Evolutionary conservation across 768 basidiomycete genomes (phyloP), one percentile per base, ranked within the genome.

Genomic region (Calocera cornea): DNA sequence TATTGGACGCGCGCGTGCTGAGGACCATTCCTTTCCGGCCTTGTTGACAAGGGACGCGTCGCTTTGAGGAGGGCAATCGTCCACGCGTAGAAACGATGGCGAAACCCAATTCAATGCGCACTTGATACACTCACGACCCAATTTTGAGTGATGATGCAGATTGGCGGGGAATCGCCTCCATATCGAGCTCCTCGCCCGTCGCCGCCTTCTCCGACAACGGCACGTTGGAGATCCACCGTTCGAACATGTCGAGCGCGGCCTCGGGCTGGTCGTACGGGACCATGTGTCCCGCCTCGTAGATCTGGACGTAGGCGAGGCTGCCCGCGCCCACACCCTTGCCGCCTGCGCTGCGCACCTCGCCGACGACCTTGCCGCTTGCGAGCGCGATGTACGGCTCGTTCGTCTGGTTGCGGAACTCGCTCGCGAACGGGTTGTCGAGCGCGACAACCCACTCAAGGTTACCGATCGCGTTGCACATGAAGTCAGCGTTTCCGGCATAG

Each of bases 201-300:
- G 7, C 44, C 8, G 19, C 19, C 5, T 27, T 60, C 14, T 29
- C 8, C 24, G 54, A 29, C 14, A 60, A 31, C 2, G 54, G 54
- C 27, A 60, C 54, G 22, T 64, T 63, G 14, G 63, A 19, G 31
- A 80, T 66, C 79, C 79, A 81, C 31, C 74, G 69, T 11, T 72
- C 70, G 70, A 83, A 77, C 72, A 82, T 77, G 69, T 80, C 92
- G 74, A 92, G 78, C 50, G 92, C 85, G 41, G 87, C 93, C 72
- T 90, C 89, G 1, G 93, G 89, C 73, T 95, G 92, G 76, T 97
- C 92, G 73, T 82, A 87, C 2, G 93, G 92, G 8, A 91, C 91
- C 92, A 93, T 89, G 74, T 92, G 90, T 38, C 90, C 94, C 33
- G 93, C 90, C 71, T 89, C 87, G 71, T 83, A 79, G 36, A 95